These are phyloP conservation scores for Marasmius fiardii DNA, from an alignment of 1,284 basidiomycete species.

Conservation along the genomic window DNA sequence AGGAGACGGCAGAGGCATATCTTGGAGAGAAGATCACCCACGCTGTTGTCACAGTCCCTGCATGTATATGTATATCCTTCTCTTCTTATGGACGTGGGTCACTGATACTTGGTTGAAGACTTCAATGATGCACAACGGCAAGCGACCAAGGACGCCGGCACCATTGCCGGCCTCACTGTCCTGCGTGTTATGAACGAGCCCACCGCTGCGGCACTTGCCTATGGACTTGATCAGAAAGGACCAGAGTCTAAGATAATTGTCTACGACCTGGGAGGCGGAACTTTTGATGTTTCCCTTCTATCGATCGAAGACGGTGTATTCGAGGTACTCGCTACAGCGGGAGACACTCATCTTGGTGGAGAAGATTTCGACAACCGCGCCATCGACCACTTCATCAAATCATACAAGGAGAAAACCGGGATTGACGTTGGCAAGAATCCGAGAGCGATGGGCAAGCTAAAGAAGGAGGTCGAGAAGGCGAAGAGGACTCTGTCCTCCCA, in stretches of 20 bases:
- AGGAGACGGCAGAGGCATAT: constrained; percentile 97
- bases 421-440: constrained; percentile 62
- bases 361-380: constrained; percentile 99
- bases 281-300: constrained; percentile 97
- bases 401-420: constrained; percentile 75
- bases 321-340: constrained; percentile 98
- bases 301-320: constrained; percentile 99
- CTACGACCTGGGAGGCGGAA: constrained; percentile 98
- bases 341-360: constrained; percentile 98
- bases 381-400: constrained; percentile 84
- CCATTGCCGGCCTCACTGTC: constrained; percentile 87
- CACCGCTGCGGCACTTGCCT: constrained; percentile 92
- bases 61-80: constrained; percentile 35
- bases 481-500: constrained; percentile 72
- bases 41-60: constrained; percentile 93
- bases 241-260: constrained; percentile 91
- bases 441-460: constrained; percentile 74
- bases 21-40: constrained; percentile 82
- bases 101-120: constrained; percentile 32
- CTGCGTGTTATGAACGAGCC: constrained; percentile 98
- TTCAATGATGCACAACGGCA: constrained; percentile 98
- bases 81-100: neutral
- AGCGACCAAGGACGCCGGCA: constrained; percentile 93
- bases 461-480: constrained; percentile 79
- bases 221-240: constrained; percentile 91